Evolutionary conservation across 2,329 filamentous ascomycete genomes (phyloP).

Genomic region (Arthrinium phaeospermum): DNA sequence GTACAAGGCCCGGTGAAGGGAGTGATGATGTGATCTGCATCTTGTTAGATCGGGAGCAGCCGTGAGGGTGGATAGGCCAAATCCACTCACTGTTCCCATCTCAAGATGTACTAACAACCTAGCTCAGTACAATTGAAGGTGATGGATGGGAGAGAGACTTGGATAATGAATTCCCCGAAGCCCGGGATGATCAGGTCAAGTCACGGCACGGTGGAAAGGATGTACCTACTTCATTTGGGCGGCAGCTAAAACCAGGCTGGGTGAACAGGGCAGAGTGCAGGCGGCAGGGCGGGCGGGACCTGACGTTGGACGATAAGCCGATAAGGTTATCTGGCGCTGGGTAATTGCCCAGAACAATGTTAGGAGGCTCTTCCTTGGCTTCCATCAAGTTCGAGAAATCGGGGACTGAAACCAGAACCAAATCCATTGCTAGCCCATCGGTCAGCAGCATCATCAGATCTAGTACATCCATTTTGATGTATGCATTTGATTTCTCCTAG

Average conservation of each 20-base stretch:
- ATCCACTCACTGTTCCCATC: not conserved
- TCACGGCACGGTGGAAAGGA: not conserved
- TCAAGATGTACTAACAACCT: not conserved
- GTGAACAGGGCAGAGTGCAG: not conserved
- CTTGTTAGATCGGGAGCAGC: constrained; percentile 8
- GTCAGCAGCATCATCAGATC: constrained; percentile 6
- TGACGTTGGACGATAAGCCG: constrained; percentile 10
- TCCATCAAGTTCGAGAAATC: constrained; percentile 12
- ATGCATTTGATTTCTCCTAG: constrained; percentile 9
- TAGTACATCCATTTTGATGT: not conserved
- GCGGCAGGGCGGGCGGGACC: not conserved
- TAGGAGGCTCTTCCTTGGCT: not conserved
- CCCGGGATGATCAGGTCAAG: not conserved
- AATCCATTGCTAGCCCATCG: not conserved
- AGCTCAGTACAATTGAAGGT: not conserved
- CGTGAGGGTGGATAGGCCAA: constrained; percentile 4
- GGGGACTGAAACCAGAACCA: not conserved
- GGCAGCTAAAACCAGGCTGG: not conserved
- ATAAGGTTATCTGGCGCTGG: not conserved
- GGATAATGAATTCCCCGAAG: not conserved
- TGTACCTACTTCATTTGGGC: not conserved
- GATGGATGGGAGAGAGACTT: not conserved
- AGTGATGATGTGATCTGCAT: not conserved
- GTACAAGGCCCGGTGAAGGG: not conserved
- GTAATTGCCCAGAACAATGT: not conserved